Evolutionary conservation across 2,329 filamentous ascomycete species (phyloP).

Genomic region (Xylaria sp.): DNA sequence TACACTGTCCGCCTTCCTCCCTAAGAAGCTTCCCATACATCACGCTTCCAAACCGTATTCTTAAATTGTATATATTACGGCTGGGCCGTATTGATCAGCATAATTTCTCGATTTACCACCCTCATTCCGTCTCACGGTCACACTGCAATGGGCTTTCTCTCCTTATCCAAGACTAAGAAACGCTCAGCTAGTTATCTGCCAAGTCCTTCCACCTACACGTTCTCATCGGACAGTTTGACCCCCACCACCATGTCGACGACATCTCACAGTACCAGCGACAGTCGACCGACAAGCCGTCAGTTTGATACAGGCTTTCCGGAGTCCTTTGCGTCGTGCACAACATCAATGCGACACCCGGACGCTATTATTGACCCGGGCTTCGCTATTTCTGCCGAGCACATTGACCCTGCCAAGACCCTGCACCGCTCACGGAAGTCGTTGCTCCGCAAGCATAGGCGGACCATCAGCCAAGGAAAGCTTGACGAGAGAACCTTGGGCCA

Average conservation of each 20-base stretch:
- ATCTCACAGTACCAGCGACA: constrained; percentile 43
- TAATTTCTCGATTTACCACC: constrained; percentile 14
- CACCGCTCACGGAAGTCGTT: constrained; percentile 60
- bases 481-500: constrained; percentile 53
- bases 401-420: constrained; percentile 57
- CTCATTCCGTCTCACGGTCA: not conserved
- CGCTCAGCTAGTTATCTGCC: constrained; percentile 21
- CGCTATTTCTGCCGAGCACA: constrained; percentile 65
- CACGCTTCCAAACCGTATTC: constrained; percentile 2
- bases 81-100: constrained; percentile 25
- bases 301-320: constrained; percentile 52
- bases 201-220: constrained; percentile 27
- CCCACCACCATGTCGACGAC: constrained; percentile 46
- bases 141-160: constrained; percentile 27
- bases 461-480: constrained; percentile 60
- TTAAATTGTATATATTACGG: constrained; percentile 8
- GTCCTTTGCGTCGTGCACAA: constrained; percentile 59
- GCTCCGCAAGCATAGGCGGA: constrained; percentile 59
- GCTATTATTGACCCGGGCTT: constrained; percentile 68
- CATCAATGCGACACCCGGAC: constrained; percentile 70
- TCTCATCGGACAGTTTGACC: constrained; percentile 35
- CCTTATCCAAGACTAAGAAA: constrained; percentile 37
- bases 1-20: not conserved
- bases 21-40: constrained; percentile 13
- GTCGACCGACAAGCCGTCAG: constrained; percentile 47